Base-by-base conservation (phyloP, 352 stramenopile species). In the Globisporangium canariense region DNA sequence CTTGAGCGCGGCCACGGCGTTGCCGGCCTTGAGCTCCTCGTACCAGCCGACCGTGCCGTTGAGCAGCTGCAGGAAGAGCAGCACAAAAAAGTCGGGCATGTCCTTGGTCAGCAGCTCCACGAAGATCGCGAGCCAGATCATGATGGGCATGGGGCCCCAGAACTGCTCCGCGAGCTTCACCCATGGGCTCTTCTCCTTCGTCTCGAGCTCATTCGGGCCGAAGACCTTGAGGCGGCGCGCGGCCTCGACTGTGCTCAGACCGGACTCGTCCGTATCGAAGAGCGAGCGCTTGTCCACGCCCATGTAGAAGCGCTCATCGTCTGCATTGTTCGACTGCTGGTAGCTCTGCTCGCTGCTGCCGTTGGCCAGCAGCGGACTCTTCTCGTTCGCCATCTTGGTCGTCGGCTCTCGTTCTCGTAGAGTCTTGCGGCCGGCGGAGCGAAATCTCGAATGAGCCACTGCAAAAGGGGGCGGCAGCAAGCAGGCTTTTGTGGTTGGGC, bases 91-190 rank as follows among this genome's bases (percentile, higher is more conserved):
- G 45, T 90, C 82, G 25, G 77, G 70, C 56, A 77, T 53, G 66
- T 91, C 73, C 9, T 58, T 66, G 11, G 72, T 86, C 11, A 89
- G 62, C 20, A 88, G 65, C 68, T 96, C 88, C 2, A 98, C 76
- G 20, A 90, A 70, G 64, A 97, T 93, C 47, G 90, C 91, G 20
- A 96, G 66, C 89, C 90, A 97, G 60, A 98, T 91, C 76, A 98
- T 95, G 67, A 96, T 82, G 34, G 90, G 90, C 78, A 98, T 96
- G 13, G 93, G 89, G 0, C 88, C 88, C 63, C 70, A 86, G 59
- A 90, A 88, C 57, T 91, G 86, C 62, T 83, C 71, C 5, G 81
- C 62, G 34, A 93, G 71, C 63, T 88, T 89, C 28, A 78, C n/a
- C 69, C 69, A 86, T 51, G 74, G 63, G 10, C 66, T 78, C 60